Percentiles rank a stretch among this genome's conserved stretches.
These are phyloP conservation scores for Kurtzmaniella quercitrusa DNA, from an alignment of 1,139 yeast genomes.

Conservation along the genomic window DNA sequence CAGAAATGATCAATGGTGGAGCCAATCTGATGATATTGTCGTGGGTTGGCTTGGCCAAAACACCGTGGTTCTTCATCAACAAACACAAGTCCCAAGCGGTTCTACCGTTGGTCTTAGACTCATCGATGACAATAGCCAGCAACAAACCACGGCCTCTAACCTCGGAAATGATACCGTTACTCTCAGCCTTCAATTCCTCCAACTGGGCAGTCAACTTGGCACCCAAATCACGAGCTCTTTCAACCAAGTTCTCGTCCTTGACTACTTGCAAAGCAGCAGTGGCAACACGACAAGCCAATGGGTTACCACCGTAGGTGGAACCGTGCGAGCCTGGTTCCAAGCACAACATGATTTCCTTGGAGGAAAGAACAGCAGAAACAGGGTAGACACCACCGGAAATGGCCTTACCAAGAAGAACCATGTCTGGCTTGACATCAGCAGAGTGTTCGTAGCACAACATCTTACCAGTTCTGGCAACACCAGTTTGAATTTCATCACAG, in stretches of 20 bases:
- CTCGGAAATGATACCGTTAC: constrained; percentile 75
- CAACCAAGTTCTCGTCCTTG: constrained; percentile 79
- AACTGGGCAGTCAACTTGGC: constrained; percentile 65
- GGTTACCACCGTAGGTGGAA: constrained; percentile 97
- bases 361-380: constrained; percentile 85
- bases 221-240: constrained; percentile 73
- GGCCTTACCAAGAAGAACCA: constrained; percentile 88
- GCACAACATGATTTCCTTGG: constrained; percentile 83
- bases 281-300: constrained; percentile 90
- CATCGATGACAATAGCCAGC: constrained; percentile 88
- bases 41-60: constrained; percentile 95
- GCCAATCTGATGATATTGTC: constrained; percentile 94
- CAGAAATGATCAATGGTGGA: constrained; percentile 89
- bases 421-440: constrained; percentile 74
- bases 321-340: constrained; percentile 97
- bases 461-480: constrained; percentile 96
- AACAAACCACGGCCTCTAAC: constrained; percentile 92
- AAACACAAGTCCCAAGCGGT: constrained; percentile 96
- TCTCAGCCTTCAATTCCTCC: constrained; percentile 52
- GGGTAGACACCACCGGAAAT: constrained; percentile 94
- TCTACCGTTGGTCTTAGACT: constrained; percentile 77
- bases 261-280: constrained; percentile 92
- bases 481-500: constrained; percentile 97
- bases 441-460: constrained; percentile 89
- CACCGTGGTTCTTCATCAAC: constrained; percentile 83